Conservation (phyloP, 305 asterid genomes). For the Fraxinus platypoda region DNA sequence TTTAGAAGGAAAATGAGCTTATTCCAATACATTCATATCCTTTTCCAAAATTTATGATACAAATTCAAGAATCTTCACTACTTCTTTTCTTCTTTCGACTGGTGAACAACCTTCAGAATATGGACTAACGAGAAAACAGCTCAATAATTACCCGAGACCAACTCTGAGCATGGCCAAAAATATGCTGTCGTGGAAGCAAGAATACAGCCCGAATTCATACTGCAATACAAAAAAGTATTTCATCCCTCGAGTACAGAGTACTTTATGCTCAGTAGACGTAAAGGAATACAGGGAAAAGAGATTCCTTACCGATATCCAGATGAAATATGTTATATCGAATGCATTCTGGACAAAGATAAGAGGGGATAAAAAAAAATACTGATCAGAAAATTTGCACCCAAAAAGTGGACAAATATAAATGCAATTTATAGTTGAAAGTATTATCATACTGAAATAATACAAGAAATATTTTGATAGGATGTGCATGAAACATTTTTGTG, state of each 20-base stretch:
- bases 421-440: not conserved
- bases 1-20: not conserved
- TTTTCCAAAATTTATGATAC: not conserved
- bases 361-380: not conserved
- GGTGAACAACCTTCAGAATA: not conserved
- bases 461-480: not conserved
- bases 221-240: conserved; percentile 33
- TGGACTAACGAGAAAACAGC: not conserved
- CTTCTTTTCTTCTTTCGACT: not conserved
- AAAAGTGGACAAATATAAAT: not conserved
- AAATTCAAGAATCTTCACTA: not conserved
- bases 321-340: conserved; percentile 85
- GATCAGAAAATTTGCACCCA: not conserved
- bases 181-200: conserved; percentile 71
- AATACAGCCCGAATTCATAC: conserved; percentile 84
- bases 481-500: not conserved
- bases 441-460: not conserved
- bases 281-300: not conserved
- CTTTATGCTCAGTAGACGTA: not conserved
- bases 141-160: conserved; percentile 58
- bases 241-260: not conserved
- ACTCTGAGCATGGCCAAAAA: conserved; percentile 59
- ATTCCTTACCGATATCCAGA: conserved; percentile 80
- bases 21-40: not conserved
- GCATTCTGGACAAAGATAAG: conserved; percentile 65